Base-by-base conservation (phyloP, 805 yeast genomes). In the Pichia manshurica region DNA sequence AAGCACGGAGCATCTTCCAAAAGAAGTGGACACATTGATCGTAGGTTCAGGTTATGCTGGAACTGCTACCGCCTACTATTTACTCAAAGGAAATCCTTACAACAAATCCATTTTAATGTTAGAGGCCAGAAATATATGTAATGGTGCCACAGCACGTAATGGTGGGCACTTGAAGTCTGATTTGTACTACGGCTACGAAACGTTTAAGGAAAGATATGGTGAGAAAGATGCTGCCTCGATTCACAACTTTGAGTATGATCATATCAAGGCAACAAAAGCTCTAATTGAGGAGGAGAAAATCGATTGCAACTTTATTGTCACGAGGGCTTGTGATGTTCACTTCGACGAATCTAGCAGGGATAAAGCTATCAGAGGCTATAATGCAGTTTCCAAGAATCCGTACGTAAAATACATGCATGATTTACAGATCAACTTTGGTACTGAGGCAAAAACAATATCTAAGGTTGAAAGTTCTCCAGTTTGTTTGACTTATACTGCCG, bases 111-210 rank as follows among this genome's bases (percentile, higher is more conserved):
- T 52, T 12, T 50, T 58, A 25, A 53, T 74, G 53, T 58, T 69
- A 5, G 79, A 74, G 52, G 77, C 77, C 3, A 61, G 70, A 46
- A 67, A 70, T 45, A 63, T 65, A 5, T 66, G 68, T 42, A 61
- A 65, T 7, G 65, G 63, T 21, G 78, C 78, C 6, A 70, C 76
- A 1, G 78, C 74, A 7, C 58, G 78, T 46, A 74, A 74, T 49
- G 78, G 78, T 20, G 78, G 78, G 2, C 78, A 74, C 52, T 53
- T 74, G 47, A 70, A 71, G 40, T 75, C 76, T 12, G 58, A 56
- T 41, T 42, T 49, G 15, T 58, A 61, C 48, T 39, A 47, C 40
- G 47, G 48, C 1, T 56, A 61, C 40, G 54, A 32, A 44, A 46
- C 2, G 22, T 28, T 6, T 54, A 48, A 28, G 53, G 42, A n/a